Evolutionary conservation across 2,329 filamentous ascomycete genomes (phyloP), one percentile per base, ranked within the genome.

Genomic region (Canariomyces notabilis): DNA sequence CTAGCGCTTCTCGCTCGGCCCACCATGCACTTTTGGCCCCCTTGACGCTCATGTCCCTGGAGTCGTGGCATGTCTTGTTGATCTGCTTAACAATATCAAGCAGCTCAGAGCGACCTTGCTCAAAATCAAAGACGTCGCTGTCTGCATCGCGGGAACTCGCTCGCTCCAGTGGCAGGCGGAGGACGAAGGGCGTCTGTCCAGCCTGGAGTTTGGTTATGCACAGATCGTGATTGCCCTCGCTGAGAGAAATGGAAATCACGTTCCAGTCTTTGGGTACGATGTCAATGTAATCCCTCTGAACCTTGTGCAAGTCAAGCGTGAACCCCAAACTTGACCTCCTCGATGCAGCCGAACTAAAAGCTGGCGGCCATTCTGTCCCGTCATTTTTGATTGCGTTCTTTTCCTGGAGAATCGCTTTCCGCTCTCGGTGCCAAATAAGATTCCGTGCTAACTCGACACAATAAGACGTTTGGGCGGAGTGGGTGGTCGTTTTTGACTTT

Each of bases 11-110:
- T 12, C 94, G 80, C 61, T 90, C 85, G 4, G 78, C 79, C 90
- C 93, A 98, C 93, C 93, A 98, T 37, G 83, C 82, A 32, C 79
- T 79, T 63, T 88, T 89, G 21, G 85, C 83, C 29, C 83, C 84
- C 62, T 85, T 88, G 37, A 79, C 77, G 7, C 76, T 82, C 63
- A 89, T 83, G 52, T 89, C 82, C 21, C 83, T 78, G 3, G 74
- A 73, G 47, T 73, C 73, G 61, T 95, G 89, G 46, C 90, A 90
- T 51, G 83, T 94, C 52, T 83, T 79, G 62, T 97, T 95, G 36
- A 89, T 89, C 6, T 81, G 72, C 50, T 79, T 71, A 55, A 97
- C 87, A 16, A 98, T 89, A 19, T 95, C 86, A 16, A 82, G 71
- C 53, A 98, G 78, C 63, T 96, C 89, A 6, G 77, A 69, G 46